Evolutionary conservation across 2,329 filamentous ascomycete genomes (phyloP), one percentile per base, ranked within the genome.

Genomic region (Pseudopithomyces chartarum): DNA sequence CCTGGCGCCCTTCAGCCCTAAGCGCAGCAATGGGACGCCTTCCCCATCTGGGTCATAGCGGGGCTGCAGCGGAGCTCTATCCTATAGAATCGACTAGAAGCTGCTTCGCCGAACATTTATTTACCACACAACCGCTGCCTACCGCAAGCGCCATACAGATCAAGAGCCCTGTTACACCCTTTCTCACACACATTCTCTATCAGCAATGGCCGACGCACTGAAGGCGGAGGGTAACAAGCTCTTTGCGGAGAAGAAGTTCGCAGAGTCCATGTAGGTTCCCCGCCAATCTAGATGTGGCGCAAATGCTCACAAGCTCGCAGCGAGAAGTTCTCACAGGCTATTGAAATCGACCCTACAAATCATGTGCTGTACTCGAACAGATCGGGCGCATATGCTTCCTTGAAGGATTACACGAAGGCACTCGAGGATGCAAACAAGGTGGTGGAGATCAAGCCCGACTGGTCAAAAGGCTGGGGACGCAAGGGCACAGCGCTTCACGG

Each of bases 141-240:
- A 47, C 63, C 48, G 23, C 58, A 51, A 49, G 61, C 50, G 39
- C 54, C 46, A 58, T 45, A 50, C 39, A 8, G 23, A 44, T 23
- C 45, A 46, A 29, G 36, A 38, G 38, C 17, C 22, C 19, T 17
- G 44, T 50, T 52, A 32, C 19, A 22, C 11, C 33, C 26, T 38
- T 38, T 38, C 19, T 12, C 34, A 50, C 29, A 33, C n/a, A 13
- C 39, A 10, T 43, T 56, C 43, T 54, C 46, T 39, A 48, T 20
- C 38, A 57, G 80, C 38, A 62, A 89, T 88, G 86, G 86, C 87
- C 64, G 87, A 89, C 79, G 84, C 94, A 86, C 87, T 99, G 72
- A 99, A 99, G 84, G 92, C 93, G 73, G 90, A 95, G 76, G 95
- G 94, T 83, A 99, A 99, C 85, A 96, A 96, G 84, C 93, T 96